Conservation (phyloP, 495 filamentous ascomycete genomes). For the Acidomyces sp. region DNA sequence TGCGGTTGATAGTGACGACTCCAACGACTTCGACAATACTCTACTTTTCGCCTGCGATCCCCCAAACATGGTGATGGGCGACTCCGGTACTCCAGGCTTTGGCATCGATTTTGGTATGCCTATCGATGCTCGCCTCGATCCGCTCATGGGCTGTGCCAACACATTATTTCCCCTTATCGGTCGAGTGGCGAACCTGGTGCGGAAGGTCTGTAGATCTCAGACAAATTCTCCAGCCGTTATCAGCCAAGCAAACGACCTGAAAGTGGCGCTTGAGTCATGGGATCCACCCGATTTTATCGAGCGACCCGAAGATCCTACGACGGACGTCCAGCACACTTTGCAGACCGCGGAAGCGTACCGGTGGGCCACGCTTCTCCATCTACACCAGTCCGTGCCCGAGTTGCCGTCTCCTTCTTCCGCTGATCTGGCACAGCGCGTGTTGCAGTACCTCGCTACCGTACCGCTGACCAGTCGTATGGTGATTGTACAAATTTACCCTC, state of each 20-base stretch:
- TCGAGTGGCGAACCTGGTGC: slow-evolving; percentile 53
- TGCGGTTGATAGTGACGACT: slow-evolving; percentile 46
- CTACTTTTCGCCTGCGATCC: slow-evolving; percentile 13
- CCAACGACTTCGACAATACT: slow-evolving; percentile 39
- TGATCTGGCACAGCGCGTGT: slow-evolving; percentile 48
- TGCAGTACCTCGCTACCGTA: slow-evolving; percentile 50
- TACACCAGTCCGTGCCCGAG: slow-evolving; percentile 69
- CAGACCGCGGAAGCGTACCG: slow-evolving; percentile 67
- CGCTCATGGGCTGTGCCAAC: slow-evolving; percentile 60
- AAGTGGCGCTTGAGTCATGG: slow-evolving; percentile 52
- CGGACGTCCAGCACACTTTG: slow-evolving; percentile 51
- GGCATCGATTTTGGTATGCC: slow-evolving; percentile 21
- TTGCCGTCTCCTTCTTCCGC: slow-evolving; percentile 46
- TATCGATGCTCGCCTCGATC: slow-evolving; percentile 49
- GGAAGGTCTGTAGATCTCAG: slow-evolving; percentile 44
- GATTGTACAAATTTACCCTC: slow-evolving; percentile 66
- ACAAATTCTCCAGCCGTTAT: slow-evolving; percentile 52
- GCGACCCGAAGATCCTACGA: slow-evolving; percentile 52
- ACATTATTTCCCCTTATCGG: slow-evolving; percentile 65
- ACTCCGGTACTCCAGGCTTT: slow-evolving; percentile 8
- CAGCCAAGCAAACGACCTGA: slow-evolving; percentile 51
- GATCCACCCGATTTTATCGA: slow-evolving; percentile 39
- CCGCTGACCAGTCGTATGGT: slow-evolving; percentile 49
- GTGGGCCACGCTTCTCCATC: slow-evolving; percentile 60
- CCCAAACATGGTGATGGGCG: slow-evolving; percentile 21